phyloP scores from a whole-genome alignment of 1,284 basidiomycete genomes.

The Malassezia slooffiae region DNA sequence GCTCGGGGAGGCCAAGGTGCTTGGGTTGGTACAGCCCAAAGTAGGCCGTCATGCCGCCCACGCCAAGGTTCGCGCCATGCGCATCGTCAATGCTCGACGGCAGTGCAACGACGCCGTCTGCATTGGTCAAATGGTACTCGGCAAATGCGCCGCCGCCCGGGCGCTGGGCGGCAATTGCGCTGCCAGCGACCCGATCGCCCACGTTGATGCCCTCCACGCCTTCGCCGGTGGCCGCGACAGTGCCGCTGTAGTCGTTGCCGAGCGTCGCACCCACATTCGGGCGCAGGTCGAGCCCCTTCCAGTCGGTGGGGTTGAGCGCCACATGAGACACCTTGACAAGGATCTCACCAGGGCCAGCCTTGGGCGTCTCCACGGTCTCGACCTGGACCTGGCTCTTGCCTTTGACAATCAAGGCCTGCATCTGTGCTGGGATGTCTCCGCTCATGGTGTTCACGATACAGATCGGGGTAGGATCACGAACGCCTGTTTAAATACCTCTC shows the following conservation, averaged over 20 bases:
- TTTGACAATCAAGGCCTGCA: constrained; percentile 30
- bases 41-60: constrained; percentile 32
- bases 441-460: too few relatives aligned
- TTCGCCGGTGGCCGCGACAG: constrained; percentile 51
- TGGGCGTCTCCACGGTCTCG: constrained; percentile 26
- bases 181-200: constrained; percentile 55
- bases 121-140: constrained; percentile 42
- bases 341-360: constrained; percentile 21
- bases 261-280: constrained; percentile 48
- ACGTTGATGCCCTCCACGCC: constrained; percentile 47
- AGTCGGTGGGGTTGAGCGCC: constrained; percentile 43
- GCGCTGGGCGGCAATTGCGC: constrained; percentile 49
- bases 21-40: constrained; percentile 14
- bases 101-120: constrained; percentile 26
- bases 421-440: too few relatives aligned
- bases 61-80: constrained; percentile 25
- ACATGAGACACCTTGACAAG: constrained; percentile 28
- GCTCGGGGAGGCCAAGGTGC: constrained; percentile 17
- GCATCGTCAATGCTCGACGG: constrained; percentile 23
- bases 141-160: constrained; percentile 44
- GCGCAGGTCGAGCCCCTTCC: constrained; percentile 46
- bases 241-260: constrained; percentile 57
- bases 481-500: too few relatives aligned
- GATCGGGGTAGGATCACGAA: too few relatives aligned
- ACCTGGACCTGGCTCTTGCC: constrained; percentile 23